Percentiles rank a stretch among this genome's conserved stretches.
These are phyloP conservation scores for Dactylonectria macrodidyma DNA, from an alignment of 2,329 filamentous ascomycete species.

Conservation along the genomic window DNA sequence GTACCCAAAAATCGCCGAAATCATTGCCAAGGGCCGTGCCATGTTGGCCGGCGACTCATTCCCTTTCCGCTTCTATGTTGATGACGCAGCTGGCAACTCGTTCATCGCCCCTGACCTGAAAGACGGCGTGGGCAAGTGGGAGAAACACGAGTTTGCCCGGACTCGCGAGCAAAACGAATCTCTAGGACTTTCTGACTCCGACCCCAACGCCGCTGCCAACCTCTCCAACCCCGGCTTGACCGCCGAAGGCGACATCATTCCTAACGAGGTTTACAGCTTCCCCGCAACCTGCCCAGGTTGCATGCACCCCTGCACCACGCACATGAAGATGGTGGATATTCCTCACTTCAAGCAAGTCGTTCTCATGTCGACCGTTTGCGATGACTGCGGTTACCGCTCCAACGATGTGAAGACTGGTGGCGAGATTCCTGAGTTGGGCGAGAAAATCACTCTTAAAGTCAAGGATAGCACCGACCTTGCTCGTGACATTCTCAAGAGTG, in stretches of 20 bases:
- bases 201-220: slow-evolving; percentile 68
- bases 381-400: slow-evolving; percentile 91
- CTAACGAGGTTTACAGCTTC: slow-evolving; percentile 94
- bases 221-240: slow-evolving; percentile 66
- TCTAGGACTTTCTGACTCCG: slow-evolving; percentile 81
- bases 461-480: slow-evolving; percentile 80
- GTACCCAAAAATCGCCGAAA: slow-evolving; percentile 81
- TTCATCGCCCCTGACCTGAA: slow-evolving; percentile 92
- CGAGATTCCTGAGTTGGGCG: slow-evolving; percentile 88
- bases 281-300: slow-evolving; percentile 94
- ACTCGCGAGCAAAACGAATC: slow-evolving; percentile 89
- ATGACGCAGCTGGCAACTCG: slow-evolving; percentile 95
- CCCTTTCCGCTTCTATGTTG: slow-evolving; percentile 89
- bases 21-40: slow-evolving; percentile 80
- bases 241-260: slow-evolving; percentile 84
- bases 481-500: slow-evolving; percentile 95
- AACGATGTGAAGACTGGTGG: slow-evolving; percentile 99
- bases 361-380: slow-evolving; percentile 94
- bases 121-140: slow-evolving; percentile 88
- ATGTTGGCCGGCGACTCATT: slow-evolving; percentile 86
- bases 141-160: slow-evolving; percentile 86
- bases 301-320: slow-evolving; percentile 86
- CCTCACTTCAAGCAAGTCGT: slow-evolving; percentile 98
- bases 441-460: slow-evolving; percentile 85
- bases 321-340: slow-evolving; percentile 99